phyloP scores from a whole-genome alignment of 2,329 filamentous ascomycete genomes.

The Macrophomina tecta region DNA sequence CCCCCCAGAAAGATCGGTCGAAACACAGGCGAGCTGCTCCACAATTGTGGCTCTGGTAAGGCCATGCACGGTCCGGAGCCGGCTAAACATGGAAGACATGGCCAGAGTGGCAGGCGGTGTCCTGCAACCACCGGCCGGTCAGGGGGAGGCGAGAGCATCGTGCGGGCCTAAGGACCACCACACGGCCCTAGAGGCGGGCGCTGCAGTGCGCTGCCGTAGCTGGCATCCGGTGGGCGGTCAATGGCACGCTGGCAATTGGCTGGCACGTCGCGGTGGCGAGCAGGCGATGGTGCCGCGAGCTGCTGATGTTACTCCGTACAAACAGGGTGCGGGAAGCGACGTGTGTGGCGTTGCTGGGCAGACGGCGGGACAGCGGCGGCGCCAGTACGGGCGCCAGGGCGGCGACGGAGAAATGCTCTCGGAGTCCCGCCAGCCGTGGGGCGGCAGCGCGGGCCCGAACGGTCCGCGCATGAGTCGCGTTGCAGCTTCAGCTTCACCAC shows the following conservation, averaged over 20 bases:
- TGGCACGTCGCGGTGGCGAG: too few species aligned
- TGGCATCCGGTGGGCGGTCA: background rate
- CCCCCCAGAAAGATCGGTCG: background rate
- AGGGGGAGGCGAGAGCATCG: constrained; percentile 3
- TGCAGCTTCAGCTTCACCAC: constrained; percentile 8
- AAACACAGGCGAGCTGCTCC: constrained; percentile 10
- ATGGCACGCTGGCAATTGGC: background rate
- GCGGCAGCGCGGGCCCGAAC: background rate
- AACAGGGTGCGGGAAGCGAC: background rate
- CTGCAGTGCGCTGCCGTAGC: background rate
- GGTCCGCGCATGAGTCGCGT: constrained; percentile 16
- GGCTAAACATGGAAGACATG: constrained; percentile 13
- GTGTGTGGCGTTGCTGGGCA: constrained; percentile 6
- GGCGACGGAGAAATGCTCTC: constrained; percentile 1
- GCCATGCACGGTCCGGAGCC: background rate
- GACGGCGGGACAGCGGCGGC: background rate
- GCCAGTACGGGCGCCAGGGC: background rate
- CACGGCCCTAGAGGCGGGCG: background rate
- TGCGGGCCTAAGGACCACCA: constrained; percentile 12
- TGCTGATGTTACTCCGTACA: background rate
- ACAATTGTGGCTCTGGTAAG: constrained; percentile 20
- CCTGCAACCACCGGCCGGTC: background rate
- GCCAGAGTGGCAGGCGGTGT: background rate
- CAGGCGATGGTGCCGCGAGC: background rate
- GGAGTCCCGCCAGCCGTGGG: background rate